Evolutionary conservation across 2,329 filamentous ascomycete species (phyloP), one percentile per base, ranked within the genome.

Genomic region (Nemania sp.): DNA sequence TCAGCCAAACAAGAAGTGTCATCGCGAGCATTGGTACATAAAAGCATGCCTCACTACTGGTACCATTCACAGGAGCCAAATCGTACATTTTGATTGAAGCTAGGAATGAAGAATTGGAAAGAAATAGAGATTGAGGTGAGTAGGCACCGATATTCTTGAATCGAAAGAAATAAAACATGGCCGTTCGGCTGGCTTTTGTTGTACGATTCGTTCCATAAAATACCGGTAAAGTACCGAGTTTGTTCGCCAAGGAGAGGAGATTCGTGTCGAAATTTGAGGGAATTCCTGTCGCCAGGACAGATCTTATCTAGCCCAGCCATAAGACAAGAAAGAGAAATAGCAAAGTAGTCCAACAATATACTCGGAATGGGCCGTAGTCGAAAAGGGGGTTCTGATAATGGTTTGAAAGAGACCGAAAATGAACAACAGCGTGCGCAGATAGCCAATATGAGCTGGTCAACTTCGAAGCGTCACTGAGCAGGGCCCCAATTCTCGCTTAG

Each of bases 401-500:
- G 9, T 28, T 22, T 31, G 8, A 23, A 45, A 20, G 19, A 22
- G 15, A n/a, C 22, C 26, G 34, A n/a, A 26, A 34, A 31, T 24
- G 22, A 22, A 12, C 8, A 9, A 12, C 12, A 12, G 33, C 6
- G 9, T n/a, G 30, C 15, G 17, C 23, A 28, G 9, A 41, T 12
- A 19, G n/a, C 19, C 28, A 15, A 14, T 15, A 30, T 49, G 28
- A 22, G 14, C 12, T 23, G 34, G 15, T 33, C 31, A 22, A 28
- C n/a, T 12, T 41, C 22, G 40, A 44, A 23, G n/a, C 11, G 14
- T 26, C 42, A 61, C 41, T 63, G 45, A 14, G 59, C 64, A 39
- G 66, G 58, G 9, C 66, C 69, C 80, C 80, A 83, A 4, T 71
- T 69, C n/a, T 67, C 64, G 50, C 72, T 68, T 31, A 87, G 65